Percentiles rank a stretch among this genome's conserved stretches.
phyloP scores from a whole-genome alignment of 371 early-diverging fungal species.

The Gilbertella persicaria region DNA sequence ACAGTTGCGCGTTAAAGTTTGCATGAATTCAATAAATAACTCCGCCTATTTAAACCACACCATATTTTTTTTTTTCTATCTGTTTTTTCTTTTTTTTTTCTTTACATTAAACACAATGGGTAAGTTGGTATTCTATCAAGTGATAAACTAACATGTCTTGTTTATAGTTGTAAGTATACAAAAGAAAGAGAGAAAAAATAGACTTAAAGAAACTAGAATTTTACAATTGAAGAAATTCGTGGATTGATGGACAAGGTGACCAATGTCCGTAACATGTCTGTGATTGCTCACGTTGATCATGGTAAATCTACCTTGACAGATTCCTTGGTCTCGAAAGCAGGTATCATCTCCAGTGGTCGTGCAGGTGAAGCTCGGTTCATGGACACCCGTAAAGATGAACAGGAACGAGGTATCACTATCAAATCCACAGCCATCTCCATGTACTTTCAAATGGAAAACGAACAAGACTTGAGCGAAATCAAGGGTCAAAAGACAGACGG shows the following conservation, averaged over 20 bases:
- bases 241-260: conserved; percentile 58
- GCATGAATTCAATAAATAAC: no score
- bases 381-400: conserved; percentile 99
- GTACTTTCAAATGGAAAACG: conserved; percentile 92
- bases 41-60: no score
- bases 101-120: no score
- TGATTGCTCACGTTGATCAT: conserved; percentile 99
- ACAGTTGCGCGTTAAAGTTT: neutral
- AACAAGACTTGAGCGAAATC: conserved; percentile 86
- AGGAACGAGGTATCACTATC: conserved; percentile 99
- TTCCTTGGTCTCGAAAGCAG: conserved; percentile 98
- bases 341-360: conserved; percentile 97
- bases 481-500: conserved; percentile 88
- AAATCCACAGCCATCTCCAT: conserved; percentile 99
- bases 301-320: conserved; percentile 98
- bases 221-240: conserved; percentile 47
- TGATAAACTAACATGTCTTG: no score
- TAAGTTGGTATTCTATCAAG: no score
- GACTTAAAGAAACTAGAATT: no score
- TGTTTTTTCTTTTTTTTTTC: no score
- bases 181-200: no score
- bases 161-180: no score
- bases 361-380: conserved; percentile 99
- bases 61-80: no score
- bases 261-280: conserved; percentile 99